phyloP scores from a whole-genome alignment of 1,284 basidiomycete species.

The Rhodotorula sp. region DNA sequence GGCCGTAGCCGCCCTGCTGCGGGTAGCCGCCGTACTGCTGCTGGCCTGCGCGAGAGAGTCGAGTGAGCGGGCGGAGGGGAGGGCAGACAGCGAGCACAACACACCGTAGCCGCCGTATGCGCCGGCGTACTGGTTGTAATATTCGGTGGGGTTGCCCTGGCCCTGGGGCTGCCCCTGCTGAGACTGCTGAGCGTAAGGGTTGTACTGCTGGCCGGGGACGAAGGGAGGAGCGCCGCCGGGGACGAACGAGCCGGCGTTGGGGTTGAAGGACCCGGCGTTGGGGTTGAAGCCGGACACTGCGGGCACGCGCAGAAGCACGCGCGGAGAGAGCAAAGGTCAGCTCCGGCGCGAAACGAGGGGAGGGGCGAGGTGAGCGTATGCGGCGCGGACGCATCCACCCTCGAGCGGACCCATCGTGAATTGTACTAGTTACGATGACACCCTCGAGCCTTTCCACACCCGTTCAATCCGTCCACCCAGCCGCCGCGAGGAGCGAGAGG shows the following conservation, averaged over 20 bases:
- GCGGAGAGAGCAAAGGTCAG: neutral
- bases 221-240: conserved; percentile 41
- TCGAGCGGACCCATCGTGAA: neutral
- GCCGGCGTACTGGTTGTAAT: conserved; percentile 48
- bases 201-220: conserved; percentile 41
- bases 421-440: too few relatives aligned
- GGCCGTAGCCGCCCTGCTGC: conserved; percentile 21
- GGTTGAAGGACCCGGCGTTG: conserved; percentile 44
- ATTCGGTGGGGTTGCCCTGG: conserved; percentile 42
- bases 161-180: conserved; percentile 25
- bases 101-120: conserved; percentile 40
- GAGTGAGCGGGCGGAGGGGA: neutral
- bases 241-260: conserved; percentile 39
- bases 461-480: too few relatives aligned
- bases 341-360: neutral
- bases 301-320: neutral
- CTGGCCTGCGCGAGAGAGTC: conserved; percentile 23
- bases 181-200: conserved; percentile 30
- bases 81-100: neutral
- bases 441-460: too few relatives aligned
- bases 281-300: conserved; percentile 44
- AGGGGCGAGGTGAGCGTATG: neutral
- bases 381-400: neutral
- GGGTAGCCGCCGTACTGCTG: conserved; percentile 29
- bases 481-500: neutral